A percentile compares a stretch with the other conserved stretches of the same genome.
phyloP scores from a whole-genome alignment of 371 early-diverging fungal species.

The Mortierella sp. region DNA sequence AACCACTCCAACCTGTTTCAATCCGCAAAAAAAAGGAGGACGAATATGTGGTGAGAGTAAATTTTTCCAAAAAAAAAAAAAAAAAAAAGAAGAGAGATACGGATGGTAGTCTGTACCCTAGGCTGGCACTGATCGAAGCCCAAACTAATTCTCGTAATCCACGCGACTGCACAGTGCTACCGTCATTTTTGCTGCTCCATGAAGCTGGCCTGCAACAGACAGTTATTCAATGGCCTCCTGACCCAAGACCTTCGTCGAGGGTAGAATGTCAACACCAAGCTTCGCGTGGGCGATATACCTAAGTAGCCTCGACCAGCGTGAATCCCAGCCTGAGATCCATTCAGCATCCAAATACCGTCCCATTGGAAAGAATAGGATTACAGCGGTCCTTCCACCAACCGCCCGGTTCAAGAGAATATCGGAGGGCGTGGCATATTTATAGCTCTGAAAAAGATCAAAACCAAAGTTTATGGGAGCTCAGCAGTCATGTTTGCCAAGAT shows the following conservation, averaged over 20 bases:
- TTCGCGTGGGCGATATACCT: conserved; percentile 54
- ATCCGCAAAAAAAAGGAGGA: no score
- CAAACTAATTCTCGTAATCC: conserved; percentile 55
- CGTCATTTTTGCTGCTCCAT: conserved; percentile 52
- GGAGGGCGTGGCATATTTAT: no score
- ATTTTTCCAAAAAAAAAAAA: not conserved
- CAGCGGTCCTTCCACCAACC: conserved; percentile 41
- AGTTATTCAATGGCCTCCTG: conserved; percentile 53
- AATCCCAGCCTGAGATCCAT: conserved; percentile 36
- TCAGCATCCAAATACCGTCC: conserved; percentile 52
- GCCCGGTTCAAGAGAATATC: conserved; percentile 36
- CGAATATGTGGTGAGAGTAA: no score
- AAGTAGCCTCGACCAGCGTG: conserved; percentile 42
- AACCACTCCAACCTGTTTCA: no score
- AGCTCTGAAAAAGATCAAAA: no score
- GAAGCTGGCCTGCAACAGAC: conserved; percentile 49
- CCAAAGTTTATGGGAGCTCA: no score
- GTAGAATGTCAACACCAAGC: conserved; percentile 54
- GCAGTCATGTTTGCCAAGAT: no score
- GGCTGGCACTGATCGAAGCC: conserved; percentile 39
- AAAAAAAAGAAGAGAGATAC: conserved; percentile 20
- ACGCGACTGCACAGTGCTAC: conserved; percentile 53
- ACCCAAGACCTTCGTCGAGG: conserved; percentile 31
- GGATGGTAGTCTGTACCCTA: conserved; percentile 54
- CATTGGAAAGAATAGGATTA: conserved; percentile 41